Evolutionary conservation across 116 monocot species (phyloP), one percentile per base, ranked within the genome.

Genomic region (Cymodocea nodosa): DNA sequence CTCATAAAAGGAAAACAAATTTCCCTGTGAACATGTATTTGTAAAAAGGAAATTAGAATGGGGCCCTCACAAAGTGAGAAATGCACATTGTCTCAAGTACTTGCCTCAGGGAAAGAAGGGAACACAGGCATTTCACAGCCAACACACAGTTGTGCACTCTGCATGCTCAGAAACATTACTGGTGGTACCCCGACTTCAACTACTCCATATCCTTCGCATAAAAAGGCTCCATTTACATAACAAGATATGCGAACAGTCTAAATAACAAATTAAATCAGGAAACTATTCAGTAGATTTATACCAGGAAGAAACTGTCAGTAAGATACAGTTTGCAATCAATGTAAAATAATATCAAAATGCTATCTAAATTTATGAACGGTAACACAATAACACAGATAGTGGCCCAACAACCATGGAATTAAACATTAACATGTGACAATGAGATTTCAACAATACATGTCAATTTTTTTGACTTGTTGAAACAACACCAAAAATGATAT

Each of bases 1-100:
- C 59, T 87, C 87, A 51, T 87, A 95, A 74, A 95, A 87, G 51
- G 95, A 90, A 82, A 95, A 95, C 68, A 95, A 80, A 64, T 85
- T 78, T 12, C 90, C 95, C 95, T 95, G 76, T 22, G n/a, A 44
- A 14, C 74, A 57, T 23, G 5, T 17, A 5, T 50, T 35, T 35
- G 65, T 52, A 73, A 36, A 25, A 22, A 37, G 7, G n/a, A 9
- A 50, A 25, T 16, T 14, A 25, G 64, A 12, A 23, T 24, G 16
- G 25, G 15, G 25, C 0, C n/a, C 18, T 12, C 24, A 30, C 14
- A 51, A 34, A 16, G 52, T 35, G 4, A 36, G 22, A 19, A 20
- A 55, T 37, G n/a, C 4, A 56, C 15, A n/a, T 20, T 16, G 60
- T 51, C 0, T 24, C 40, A 67, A 63, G 4, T 22, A 24, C 78